Evolutionary conservation across 257 asterid species (phyloP), one percentile per base, ranked within the genome.

Genomic region (Nicotiana knightiana): DNA sequence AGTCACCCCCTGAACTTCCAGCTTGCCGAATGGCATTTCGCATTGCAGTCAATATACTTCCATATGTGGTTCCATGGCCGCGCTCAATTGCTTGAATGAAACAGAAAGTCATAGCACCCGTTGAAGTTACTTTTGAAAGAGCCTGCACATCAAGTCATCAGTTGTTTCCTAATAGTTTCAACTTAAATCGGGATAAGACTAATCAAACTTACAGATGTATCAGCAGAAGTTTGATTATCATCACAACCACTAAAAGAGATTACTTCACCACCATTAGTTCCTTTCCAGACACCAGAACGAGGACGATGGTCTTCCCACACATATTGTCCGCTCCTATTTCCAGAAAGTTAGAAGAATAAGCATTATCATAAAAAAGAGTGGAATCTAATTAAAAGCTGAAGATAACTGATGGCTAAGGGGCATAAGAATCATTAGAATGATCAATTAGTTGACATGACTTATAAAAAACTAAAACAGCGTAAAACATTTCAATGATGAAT

Each of bases 281-380:
- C 97, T 90, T 94, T 96, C 94, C 92, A 93, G 33, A 89, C 90
- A 62, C 98, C 97, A 30, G 98, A 94, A 82, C 91, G 91, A 82
- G 98, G 97, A 67, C 97, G 95, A 87, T 94, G 99, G 90, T 96
- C 99, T 90, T 96, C 99, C 99, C 98, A 96, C 46, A 71, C 70
- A 87, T 94, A 93, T 43, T 90, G 93, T 28, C 99, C 98, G 63
- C 85, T 92, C 93, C 99, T 96, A 78, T 79, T 84, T 65, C 48
- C 70, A 83, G 32, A 54, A 62, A 63, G 16, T 66, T 30, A 81
- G 53, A 76, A 73, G 65, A 80, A 13, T 46, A 46, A 66, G 26
- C 35, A 6, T 65, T 65, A 39, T 32, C 58, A 12, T 43, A 70
- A 70, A 9, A 70, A 39, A 21, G 12, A 70, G n/a, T 11, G 32